These are phyloP conservation scores for Termitomyces sp. DNA, from an alignment of 768 basidiomycete genomes.

Conservation along the genomic window DNA sequence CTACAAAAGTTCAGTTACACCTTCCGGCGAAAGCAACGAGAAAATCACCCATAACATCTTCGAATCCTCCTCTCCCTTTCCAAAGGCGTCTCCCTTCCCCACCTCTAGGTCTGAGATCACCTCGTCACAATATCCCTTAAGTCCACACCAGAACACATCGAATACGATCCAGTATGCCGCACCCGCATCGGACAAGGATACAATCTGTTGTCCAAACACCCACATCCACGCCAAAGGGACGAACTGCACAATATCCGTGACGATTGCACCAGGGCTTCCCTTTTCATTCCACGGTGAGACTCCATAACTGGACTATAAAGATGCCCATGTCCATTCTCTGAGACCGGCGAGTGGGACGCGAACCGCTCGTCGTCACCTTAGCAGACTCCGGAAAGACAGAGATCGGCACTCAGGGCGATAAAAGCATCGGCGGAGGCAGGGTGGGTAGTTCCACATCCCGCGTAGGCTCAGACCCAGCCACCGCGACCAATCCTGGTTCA, in stretches of 20 bases:
- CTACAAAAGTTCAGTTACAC: slow-evolving; percentile 24
- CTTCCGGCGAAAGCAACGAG: not conserved
- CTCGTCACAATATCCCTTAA: slow-evolving; percentile 40
- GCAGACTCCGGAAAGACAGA: slow-evolving; percentile 33
- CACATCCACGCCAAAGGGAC: slow-evolving; percentile 71
- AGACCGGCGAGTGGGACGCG: too few relatives aligned
- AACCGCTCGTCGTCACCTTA: slow-evolving; percentile 18
- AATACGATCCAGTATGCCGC: slow-evolving; percentile 97
- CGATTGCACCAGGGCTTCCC: slow-evolving; percentile 2
- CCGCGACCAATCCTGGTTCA: slow-evolving; percentile 51
- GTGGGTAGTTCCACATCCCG: slow-evolving; percentile 40
- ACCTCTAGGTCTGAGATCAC: slow-evolving; percentile 19
- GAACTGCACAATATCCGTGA: slow-evolving; percentile 42
- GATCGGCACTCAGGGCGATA: slow-evolving; percentile 65
- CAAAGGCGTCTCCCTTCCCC: slow-evolving; percentile 8
- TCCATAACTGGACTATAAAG: not conserved
- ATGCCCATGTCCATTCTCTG: slow-evolving; percentile 12
- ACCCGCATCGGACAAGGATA: slow-evolving; percentile 83
- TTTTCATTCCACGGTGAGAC: not conserved
- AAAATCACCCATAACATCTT: slow-evolving; percentile 47
- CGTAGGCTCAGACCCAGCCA: slow-evolving; percentile 1
- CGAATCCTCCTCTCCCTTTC: slow-evolving; percentile 41
- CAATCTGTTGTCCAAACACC: slow-evolving; percentile 85
- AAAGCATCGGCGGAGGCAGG: slow-evolving; percentile 52
- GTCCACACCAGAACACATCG: slow-evolving; percentile 79